phyloP scores from a whole-genome alignment of 108 stramenopile genomes.

The Nannochloropsis salina region DNA sequence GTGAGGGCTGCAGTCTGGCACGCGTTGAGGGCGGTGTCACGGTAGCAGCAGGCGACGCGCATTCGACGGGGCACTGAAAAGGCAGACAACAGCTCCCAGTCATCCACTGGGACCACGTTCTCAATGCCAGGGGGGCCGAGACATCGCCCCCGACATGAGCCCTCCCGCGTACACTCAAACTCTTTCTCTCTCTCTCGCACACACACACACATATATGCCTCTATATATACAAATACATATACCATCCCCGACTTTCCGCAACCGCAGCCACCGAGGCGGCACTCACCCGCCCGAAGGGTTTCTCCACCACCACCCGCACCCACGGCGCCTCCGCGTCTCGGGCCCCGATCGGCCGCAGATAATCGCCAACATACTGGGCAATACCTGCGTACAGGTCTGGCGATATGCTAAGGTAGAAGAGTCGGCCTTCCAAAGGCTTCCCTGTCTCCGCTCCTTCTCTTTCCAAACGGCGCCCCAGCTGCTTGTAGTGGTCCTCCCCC shows the following conservation, averaged over 20 bases:
- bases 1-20: background rate
- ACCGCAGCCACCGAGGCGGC: background rate
- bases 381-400: background rate
- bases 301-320: conserved; percentile 76
- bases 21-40: too few relatives aligned
- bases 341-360: background rate
- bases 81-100: too few relatives aligned
- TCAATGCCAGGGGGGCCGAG: too few relatives aligned
- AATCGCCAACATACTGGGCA: background rate
- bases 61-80: too few relatives aligned
- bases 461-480: background rate
- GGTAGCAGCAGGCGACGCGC: too few relatives aligned
- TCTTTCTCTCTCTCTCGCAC: too few relatives aligned
- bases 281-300: conserved; percentile 75
- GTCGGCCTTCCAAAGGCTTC: background rate
- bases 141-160: too few relatives aligned
- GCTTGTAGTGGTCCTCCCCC: background rate
- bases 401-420: background rate
- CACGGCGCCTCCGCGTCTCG: background rate
- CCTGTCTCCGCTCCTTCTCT: background rate
- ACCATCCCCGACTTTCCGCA: background rate
- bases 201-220: too few relatives aligned
- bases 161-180: too few relatives aligned
- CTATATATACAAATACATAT: too few relatives aligned
- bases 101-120: too few relatives aligned